Conservation (phyloP, 768 basidiomycete genomes). For the Xerocomus spinulosus region DNA sequence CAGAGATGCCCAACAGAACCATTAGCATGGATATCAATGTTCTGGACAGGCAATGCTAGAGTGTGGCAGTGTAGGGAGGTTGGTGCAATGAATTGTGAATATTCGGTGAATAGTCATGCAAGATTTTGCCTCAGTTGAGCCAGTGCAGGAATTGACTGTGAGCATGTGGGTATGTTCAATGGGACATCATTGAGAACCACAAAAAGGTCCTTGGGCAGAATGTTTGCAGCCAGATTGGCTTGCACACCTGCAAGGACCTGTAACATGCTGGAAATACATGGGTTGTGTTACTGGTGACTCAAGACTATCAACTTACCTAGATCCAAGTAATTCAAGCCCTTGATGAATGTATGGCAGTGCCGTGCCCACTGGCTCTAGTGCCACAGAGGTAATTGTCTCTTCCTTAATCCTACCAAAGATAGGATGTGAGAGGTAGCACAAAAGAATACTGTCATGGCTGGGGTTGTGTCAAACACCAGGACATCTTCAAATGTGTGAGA, state of each 20-base stretch:
- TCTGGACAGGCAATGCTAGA: constrained; percentile 14
- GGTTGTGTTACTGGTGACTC: constrained; percentile 6
- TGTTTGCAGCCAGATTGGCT: constrained; percentile 12
- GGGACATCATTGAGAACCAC: constrained; percentile 28
- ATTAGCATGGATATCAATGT: constrained; percentile 46
- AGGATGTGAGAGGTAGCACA: constrained; percentile 25
- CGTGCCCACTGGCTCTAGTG: constrained; percentile 27
- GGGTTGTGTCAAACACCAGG: background rate
- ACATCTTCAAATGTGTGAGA: too few species aligned
- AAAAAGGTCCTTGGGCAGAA: constrained; percentile 28
- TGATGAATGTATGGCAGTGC: constrained; percentile 24
- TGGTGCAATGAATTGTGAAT: constrained; percentile 28
- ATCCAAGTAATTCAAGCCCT: constrained; percentile 27
- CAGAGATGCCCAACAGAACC: constrained; percentile 64
- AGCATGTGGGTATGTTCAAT: constrained; percentile 32
- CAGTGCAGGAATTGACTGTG: constrained; percentile 25
- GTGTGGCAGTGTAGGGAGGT: constrained; percentile 21
- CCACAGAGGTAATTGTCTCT: constrained; percentile 15
- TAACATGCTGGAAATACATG: constrained; percentile 24
- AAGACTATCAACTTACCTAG: constrained; percentile 15
- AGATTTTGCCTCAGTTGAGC: constrained; percentile 22
- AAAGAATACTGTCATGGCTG: constrained; percentile 11
- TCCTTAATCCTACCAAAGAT: constrained; percentile 9
- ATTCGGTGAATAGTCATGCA: constrained; percentile 34
- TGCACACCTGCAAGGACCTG: constrained; percentile 28